Percentiles rank a stretch among this genome's conserved stretches.
phyloP scores from a whole-genome alignment of 2,329 filamentous ascomycete genomes.

The Diaporthe sp. region DNA sequence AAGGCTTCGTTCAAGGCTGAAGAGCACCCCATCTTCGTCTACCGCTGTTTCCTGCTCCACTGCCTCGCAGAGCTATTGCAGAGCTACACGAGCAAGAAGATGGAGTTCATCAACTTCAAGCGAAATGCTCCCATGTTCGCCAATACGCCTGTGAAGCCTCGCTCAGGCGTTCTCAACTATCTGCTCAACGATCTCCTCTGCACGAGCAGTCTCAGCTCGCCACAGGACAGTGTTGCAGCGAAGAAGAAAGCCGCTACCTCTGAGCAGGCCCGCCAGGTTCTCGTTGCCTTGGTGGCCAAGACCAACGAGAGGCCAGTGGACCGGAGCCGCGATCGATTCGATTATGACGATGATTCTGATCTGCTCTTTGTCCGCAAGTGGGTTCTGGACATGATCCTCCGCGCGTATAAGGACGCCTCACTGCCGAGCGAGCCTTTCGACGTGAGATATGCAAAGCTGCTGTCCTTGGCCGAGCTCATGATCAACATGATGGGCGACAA shows the following conservation, averaged over 20 bases:
- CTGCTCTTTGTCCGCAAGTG: conserved; percentile 95
- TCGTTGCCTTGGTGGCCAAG: conserved; percentile 89
- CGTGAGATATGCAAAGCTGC: conserved; percentile 87
- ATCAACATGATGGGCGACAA: conserved; percentile 90
- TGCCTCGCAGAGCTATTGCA: conserved; percentile 91
- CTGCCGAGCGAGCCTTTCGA: conserved; percentile 85
- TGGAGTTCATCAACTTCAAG: conserved; percentile 99
- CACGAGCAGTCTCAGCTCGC: conserved; percentile 72
- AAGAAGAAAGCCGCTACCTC: conserved; percentile 92
- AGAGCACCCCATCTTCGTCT: conserved; percentile 95
- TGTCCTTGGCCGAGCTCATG: conserved; percentile 92
- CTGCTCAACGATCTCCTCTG: conserved; percentile 84
- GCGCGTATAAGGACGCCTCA: conserved; percentile 91
- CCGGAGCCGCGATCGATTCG: conserved; percentile 69
- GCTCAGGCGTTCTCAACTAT: conserved; percentile 94
- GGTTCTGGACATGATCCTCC: conserved; percentile 92
- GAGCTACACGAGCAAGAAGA: conserved; percentile 94
- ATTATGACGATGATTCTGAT: conserved; percentile 83
- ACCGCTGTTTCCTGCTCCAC: conserved; percentile 93
- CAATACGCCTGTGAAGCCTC: conserved; percentile 92
- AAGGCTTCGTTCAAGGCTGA: conserved; percentile 90
- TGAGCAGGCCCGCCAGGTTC: conserved; percentile 85
- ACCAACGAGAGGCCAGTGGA: conserved; percentile 82
- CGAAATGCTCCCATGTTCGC: conserved; percentile 87
- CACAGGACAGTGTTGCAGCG: conserved; percentile 79